Conservation (phyloP, 176 grass and related monocot species). For the Ampelocalamus luodianensis region DNA sequence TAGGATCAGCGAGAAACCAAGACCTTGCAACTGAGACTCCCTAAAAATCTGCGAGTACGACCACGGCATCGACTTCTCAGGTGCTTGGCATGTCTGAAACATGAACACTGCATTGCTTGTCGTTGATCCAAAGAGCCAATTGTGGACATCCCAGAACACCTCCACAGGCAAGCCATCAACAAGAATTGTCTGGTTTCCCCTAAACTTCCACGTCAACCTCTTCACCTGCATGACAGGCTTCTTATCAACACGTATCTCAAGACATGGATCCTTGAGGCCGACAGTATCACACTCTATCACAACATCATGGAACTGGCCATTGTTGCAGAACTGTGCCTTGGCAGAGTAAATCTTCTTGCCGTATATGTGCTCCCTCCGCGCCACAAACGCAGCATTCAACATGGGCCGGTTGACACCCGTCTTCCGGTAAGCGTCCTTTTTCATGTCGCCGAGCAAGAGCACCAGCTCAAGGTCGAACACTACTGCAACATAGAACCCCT, state of each 20-base stretch:
- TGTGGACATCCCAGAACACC: constrained; percentile 80
- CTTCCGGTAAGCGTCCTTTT: constrained; percentile 69
- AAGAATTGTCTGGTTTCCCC: constrained; percentile 76
- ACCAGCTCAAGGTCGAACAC: constrained; percentile 67
- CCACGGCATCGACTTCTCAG: constrained; percentile 66
- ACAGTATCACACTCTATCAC: constrained; percentile 57
- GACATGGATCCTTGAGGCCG: constrained; percentile 62
- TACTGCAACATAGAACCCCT: constrained; percentile 65
- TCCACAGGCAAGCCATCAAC: constrained; percentile 71
- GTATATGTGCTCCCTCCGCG: constrained; percentile 68
- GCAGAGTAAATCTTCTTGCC: constrained; percentile 70
- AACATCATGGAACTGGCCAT: constrained; percentile 64
- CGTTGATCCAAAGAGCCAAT: constrained; percentile 63
- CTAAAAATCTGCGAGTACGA: constrained; percentile 57
- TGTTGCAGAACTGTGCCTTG: constrained; percentile 68
- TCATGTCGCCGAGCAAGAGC: constrained; percentile 70
- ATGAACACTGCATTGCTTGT: constrained; percentile 67
- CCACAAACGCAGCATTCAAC: constrained; percentile 57
- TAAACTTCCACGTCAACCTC: constrained; percentile 67
- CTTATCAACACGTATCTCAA: constrained; percentile 70
- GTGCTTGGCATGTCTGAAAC: constrained; percentile 65
- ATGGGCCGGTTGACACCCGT: constrained; percentile 45
- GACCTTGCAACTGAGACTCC: constrained; percentile 57
- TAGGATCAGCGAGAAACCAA: constrained; percentile 67
- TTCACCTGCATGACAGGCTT: constrained; percentile 75